Evolutionary conservation across 2,329 filamentous ascomycete genomes (phyloP).

Genomic region (Beauveria pseudobassiana): DNA sequence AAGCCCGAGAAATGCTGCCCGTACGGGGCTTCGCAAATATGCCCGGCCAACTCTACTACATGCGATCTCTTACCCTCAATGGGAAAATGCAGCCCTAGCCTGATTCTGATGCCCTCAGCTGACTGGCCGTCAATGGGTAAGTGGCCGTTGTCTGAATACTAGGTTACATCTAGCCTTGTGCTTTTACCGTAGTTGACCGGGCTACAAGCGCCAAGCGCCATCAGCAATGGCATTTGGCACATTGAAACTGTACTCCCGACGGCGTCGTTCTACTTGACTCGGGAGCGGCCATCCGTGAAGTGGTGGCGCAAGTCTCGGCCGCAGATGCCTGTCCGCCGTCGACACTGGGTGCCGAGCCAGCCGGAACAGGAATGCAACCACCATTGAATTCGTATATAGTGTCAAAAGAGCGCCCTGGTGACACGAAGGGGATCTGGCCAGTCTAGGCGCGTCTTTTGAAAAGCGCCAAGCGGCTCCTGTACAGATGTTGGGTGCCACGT

Average conservation of each 20-base stretch:
- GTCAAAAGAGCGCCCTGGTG: background rate
- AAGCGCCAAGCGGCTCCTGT: background rate
- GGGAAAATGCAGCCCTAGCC: background rate
- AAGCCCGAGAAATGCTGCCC: background rate
- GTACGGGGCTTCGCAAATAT: background rate
- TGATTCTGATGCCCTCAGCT: background rate
- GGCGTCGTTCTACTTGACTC: background rate
- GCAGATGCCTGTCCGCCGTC: background rate
- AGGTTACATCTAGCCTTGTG: conserved; percentile 8
- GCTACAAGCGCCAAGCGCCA: conserved; percentile 5
- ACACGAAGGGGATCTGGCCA: background rate
- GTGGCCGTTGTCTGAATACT: background rate
- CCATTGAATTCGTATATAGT: too few relatives aligned
- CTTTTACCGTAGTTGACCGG: background rate
- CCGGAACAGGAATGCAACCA: background rate
- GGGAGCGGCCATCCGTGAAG: background rate
- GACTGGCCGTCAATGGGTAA: too few relatives aligned
- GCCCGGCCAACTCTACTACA: background rate
- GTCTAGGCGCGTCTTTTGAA: background rate
- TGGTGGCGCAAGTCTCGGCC: background rate
- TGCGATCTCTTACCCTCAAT: background rate
- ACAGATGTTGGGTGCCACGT: background rate
- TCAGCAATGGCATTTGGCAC: background rate
- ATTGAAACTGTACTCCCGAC: background rate
- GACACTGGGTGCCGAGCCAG: background rate